Conservation (phyloP, 208 protist species). For the Novymonas esmeraldas region DNA sequence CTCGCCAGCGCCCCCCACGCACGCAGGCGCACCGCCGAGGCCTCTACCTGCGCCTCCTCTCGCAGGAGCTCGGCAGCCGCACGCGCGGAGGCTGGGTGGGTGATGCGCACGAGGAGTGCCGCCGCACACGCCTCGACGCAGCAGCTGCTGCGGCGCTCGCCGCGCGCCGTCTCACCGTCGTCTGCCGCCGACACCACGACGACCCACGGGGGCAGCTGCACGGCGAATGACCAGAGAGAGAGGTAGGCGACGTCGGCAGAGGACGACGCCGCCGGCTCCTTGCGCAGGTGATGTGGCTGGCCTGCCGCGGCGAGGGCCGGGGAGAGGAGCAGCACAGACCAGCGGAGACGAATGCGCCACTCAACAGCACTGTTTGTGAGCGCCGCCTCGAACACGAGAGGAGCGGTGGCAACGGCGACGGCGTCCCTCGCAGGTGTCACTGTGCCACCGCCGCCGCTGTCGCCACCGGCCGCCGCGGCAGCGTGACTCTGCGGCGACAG, state of each 20-base stretch:
- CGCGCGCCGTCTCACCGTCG: constrained; percentile 3
- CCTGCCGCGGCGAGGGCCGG: neutral
- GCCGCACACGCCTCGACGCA: constrained; percentile 24
- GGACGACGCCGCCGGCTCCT: neutral
- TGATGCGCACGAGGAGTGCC: constrained; percentile 29
- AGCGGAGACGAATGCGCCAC: constrained; percentile 31
- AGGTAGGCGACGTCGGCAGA: constrained; percentile 11
- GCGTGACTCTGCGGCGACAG: neutral
- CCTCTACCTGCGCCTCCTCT: constrained; percentile 22
- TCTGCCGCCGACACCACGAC: constrained; percentile 19
- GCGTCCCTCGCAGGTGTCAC: neutral
- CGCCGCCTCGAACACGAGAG: neutral
- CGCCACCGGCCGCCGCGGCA: neutral
- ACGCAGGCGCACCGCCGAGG: constrained; percentile 12
- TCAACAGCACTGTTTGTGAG: constrained; percentile 15
- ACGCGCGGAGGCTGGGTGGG: constrained; percentile 15
- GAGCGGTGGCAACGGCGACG: neutral
- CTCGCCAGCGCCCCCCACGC: constrained; percentile 7
- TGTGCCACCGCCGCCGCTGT: neutral
- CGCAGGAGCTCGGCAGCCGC: constrained; percentile 24
- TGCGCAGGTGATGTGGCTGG: neutral
- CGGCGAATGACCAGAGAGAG: constrained; percentile 34
- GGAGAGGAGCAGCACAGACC: constrained; percentile 25
- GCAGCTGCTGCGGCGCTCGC: constrained; percentile 6
- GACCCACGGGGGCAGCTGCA: constrained; percentile 32